Evolutionary conservation across 176 grass and related monocot species (phyloP).

Genomic region (barley (Hordeum vulgare)): MorexV3_pseudomolecules_assembly NC_058521.1:193862052-193862551

Average conservation of each 20-base stretch:
- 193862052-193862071: background rate
- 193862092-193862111: slow-evolving; percentile 1
- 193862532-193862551: too few relatives aligned
- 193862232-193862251: background rate
- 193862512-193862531: too few relatives aligned
- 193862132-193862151: background rate
- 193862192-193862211: background rate
- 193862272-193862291: background rate
- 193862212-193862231: background rate
- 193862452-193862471: background rate
- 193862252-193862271: background rate
- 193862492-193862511: too few relatives aligned
- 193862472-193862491: background rate
- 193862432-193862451: background rate
- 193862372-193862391: background rate
- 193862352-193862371: slow-evolving; percentile 1
- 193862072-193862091: background rate
- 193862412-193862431: background rate
- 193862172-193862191: background rate
- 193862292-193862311: background rate
- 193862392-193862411: background rate
- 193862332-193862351: background rate
- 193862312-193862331: background rate
- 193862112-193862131: background rate
- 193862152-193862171: background rate